These are phyloP conservation scores for Pestalotiopsis fici DNA, from an alignment of 2,329 filamentous ascomycete genomes.

Conservation along the genomic window DNA sequence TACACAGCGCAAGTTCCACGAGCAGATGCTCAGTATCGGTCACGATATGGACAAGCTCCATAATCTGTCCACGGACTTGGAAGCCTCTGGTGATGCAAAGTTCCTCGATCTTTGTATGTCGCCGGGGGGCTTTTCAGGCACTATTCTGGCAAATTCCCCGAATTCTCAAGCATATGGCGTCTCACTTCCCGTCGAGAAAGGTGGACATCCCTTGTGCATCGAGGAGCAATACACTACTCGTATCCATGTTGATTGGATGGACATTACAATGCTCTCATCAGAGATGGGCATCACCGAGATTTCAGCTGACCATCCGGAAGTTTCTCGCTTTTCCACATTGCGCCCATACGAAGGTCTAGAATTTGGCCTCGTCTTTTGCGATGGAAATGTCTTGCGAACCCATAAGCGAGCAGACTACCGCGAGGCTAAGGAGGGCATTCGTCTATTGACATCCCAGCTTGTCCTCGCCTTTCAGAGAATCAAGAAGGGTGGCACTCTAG, in stretches of 20 bases:
- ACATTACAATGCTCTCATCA: slow-evolving; percentile 52
- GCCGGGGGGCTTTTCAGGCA: slow-evolving; percentile 51
- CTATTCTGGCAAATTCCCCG: slow-evolving; percentile 36
- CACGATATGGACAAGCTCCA: slow-evolving; percentile 38
- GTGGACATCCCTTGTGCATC: slow-evolving; percentile 41
- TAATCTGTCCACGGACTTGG: slow-evolving; percentile 24
- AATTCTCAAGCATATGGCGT: slow-evolving; percentile 34
- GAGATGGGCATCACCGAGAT: slow-evolving; percentile 40
- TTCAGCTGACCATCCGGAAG: slow-evolving; percentile 33
- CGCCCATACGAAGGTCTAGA: slow-evolving; percentile 17
- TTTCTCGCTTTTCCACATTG: slow-evolving; percentile 26
- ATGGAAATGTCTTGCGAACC: slow-evolving; percentile 30
- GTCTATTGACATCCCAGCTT: slow-evolving; percentile 21
- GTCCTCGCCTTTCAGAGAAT: slow-evolving; percentile 40
- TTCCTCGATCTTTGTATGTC: slow-evolving; percentile 59
- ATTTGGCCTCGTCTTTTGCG: slow-evolving; percentile 46
- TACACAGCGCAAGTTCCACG: slow-evolving; percentile 32
- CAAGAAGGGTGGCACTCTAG: slow-evolving; percentile 46
- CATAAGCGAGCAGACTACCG: slow-evolving; percentile 20
- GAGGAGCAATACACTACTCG: background rate
- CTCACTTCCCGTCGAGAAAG: slow-evolving; percentile 37
- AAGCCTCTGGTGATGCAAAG: slow-evolving; percentile 10
- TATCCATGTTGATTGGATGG: slow-evolving; percentile 31
- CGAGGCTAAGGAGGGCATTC: slow-evolving; percentile 16
- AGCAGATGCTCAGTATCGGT: slow-evolving; percentile 44